Evolutionary conservation across 371 early-diverging fungal genomes (phyloP).

Genomic region (Mucor circinelloides): DNA sequence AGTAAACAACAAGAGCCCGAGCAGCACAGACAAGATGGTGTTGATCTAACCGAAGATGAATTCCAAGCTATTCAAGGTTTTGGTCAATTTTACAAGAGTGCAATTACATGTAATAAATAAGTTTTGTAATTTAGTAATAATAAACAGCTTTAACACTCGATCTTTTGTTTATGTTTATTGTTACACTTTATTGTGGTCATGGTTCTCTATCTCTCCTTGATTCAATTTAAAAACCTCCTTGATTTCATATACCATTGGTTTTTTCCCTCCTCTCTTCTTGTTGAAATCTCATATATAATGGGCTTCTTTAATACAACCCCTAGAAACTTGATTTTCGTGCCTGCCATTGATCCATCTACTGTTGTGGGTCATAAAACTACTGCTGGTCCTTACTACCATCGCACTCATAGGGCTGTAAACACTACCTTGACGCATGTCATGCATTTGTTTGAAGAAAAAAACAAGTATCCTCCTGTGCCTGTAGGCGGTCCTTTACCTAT

Average conservation of each 20-base stretch:
- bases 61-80: conserved; percentile 49
- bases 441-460: conserved; percentile 22
- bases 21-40: conserved; percentile 20
- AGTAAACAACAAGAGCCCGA: not conserved
- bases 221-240: not conserved
- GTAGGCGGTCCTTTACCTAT: conserved; percentile 21
- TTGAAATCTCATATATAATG: not conserved
- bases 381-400: not conserved
- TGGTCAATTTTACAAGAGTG: conserved; percentile 26
- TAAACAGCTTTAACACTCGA: not conserved
- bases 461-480: conserved; percentile 8
- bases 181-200: not conserved
- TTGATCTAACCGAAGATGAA: conserved; percentile 46
- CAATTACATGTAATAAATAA: conserved; percentile 21
- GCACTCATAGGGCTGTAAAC: not conserved
- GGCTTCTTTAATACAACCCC: not conserved
- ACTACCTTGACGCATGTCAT: conserved; percentile 15
- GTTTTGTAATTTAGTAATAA: not conserved
- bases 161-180: not conserved
- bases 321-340: not conserved
- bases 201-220: not conserved
- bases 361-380: not conserved
- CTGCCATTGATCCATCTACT: not conserved
- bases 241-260: not conserved
- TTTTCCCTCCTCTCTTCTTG: not conserved